Evolutionary conservation across 495 filamentous ascomycete species (phyloP).

Genomic region (Daldinia loculata): DNA sequence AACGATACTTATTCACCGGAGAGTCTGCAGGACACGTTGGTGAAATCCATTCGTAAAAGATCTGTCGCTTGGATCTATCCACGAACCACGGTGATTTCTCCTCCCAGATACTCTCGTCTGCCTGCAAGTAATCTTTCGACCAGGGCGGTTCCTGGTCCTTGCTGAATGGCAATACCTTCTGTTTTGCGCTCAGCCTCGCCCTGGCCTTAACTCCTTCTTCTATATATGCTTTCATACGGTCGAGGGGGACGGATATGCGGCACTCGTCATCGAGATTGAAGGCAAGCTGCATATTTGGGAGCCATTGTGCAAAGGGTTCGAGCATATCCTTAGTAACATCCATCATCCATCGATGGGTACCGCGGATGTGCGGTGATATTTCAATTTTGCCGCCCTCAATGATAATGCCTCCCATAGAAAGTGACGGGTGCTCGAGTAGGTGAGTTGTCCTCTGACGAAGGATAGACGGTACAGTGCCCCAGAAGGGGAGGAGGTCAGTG

Average conservation of each 20-base stretch:
- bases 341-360: conserved; percentile 53
- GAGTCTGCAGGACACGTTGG: conserved; percentile 66
- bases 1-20: conserved; percentile 57
- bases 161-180: conserved; percentile 45
- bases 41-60: conserved; percentile 61
- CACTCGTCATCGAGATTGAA: conserved; percentile 84
- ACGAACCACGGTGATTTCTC: conserved; percentile 38
- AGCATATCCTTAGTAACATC: conserved; percentile 75
- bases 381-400: conserved; percentile 60
- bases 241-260: conserved; percentile 73
- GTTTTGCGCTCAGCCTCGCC: conserved; percentile 46
- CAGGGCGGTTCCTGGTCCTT: conserved; percentile 34
- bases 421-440: conserved; percentile 40
- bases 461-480: conserved; percentile 68
- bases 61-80: conserved; percentile 38
- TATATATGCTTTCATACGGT: conserved; percentile 53
- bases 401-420: conserved; percentile 48
- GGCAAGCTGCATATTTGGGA: conserved; percentile 84
- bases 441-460: conserved; percentile 58
- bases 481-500: conserved; percentile 75
- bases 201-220: conserved; percentile 40
- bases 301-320: conserved; percentile 68
- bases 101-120: conserved; percentile 41
- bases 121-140: conserved; percentile 24
- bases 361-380: conserved; percentile 42